Evolutionary conservation across 2,329 filamentous ascomycete species (phyloP).

Genomic region (Canariomyces notabilis): DNA sequence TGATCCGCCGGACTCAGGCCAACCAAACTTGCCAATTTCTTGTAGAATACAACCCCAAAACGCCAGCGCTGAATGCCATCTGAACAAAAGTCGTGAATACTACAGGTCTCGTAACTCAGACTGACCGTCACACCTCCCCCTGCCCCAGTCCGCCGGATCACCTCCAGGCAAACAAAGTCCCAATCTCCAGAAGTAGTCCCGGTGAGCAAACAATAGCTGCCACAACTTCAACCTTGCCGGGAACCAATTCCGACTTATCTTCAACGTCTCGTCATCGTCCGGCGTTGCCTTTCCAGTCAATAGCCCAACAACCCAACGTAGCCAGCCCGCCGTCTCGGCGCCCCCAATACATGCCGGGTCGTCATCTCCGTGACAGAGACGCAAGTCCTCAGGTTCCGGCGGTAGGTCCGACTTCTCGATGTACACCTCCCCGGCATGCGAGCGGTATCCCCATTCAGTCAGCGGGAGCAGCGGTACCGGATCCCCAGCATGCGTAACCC

Average conservation of each 20-base stretch:
- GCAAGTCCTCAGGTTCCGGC: conserved; percentile 63
- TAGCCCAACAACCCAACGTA: conserved; percentile 15
- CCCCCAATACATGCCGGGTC: conserved; percentile 70
- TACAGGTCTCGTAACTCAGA: conserved; percentile 10
- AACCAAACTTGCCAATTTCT: too few species aligned
- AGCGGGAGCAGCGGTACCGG: conserved; percentile 85
- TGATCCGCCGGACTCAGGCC: too few species aligned
- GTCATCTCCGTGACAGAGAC: conserved; percentile 63
- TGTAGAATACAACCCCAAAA: too few species aligned
- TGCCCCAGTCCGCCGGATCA: conserved; percentile 63
- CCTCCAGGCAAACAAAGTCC: conserved; percentile 84
- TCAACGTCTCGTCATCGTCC: conserved; percentile 23
- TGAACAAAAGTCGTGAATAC: not conserved
- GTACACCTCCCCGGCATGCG: conserved; percentile 83
- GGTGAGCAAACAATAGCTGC: conserved; percentile 87
- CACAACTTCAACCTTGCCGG: conserved; percentile 68
- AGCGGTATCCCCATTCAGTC: conserved; percentile 78
- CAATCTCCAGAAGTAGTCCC: conserved; percentile 94
- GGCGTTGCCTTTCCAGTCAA: conserved; percentile 12
- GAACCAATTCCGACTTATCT: conserved; percentile 51
- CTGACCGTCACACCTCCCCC: conserved; percentile 44
- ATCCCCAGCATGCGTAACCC: conserved; percentile 81
- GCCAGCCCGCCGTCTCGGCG: conserved; percentile 37
- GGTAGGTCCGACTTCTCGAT: conserved; percentile 69
- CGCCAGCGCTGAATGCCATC: too few species aligned